A percentile compares a stretch with the other conserved stretches of the same genome.
Conservation (phyloP, 306 rosid genomes). For the Cucurbita argyrosperma region DNA sequence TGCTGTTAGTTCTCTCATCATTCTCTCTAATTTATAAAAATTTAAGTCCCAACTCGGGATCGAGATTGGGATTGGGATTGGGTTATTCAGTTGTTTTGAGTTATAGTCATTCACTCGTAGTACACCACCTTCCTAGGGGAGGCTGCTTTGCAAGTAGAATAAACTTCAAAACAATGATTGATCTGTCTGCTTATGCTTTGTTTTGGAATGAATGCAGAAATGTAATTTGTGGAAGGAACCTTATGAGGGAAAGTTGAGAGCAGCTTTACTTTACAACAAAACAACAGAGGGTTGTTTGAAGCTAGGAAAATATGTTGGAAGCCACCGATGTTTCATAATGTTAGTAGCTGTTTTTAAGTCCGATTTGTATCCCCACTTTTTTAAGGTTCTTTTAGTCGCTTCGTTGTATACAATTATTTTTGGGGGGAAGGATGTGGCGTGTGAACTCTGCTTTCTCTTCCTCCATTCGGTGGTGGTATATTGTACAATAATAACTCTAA, state of each 20-base stretch:
- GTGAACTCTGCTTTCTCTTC: not conserved
- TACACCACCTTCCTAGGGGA: too few relatives aligned
- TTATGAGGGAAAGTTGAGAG: not conserved
- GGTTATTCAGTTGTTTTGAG: not conserved
- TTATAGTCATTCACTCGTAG: not conserved
- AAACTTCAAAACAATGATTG: not conserved
- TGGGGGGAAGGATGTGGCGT: not conserved
- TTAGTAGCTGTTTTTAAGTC: not conserved
- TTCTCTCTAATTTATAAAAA: not conserved
- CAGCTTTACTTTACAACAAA: not conserved
- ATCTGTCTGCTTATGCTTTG: not conserved
- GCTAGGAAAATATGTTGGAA: not conserved
- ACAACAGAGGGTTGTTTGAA: not conserved
- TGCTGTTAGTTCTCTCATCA: conserved; percentile 38
- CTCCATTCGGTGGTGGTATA: not conserved
- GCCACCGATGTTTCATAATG: not conserved
- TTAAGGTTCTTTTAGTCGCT: not conserved
- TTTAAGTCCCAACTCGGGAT: too few relatives aligned
- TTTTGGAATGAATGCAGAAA: not conserved
- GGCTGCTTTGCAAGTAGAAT: too few relatives aligned
- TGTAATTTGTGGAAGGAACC: conserved; percentile 5
- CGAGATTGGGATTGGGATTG: too few relatives aligned
- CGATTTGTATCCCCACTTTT: not conserved
- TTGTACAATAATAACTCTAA: not conserved
- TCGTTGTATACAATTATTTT: not conserved